Evolutionary conservation across 495 filamentous ascomycete genomes (phyloP), one percentile per base, ranked within the genome.

Genomic region (Penicillium waksmanii): DNA sequence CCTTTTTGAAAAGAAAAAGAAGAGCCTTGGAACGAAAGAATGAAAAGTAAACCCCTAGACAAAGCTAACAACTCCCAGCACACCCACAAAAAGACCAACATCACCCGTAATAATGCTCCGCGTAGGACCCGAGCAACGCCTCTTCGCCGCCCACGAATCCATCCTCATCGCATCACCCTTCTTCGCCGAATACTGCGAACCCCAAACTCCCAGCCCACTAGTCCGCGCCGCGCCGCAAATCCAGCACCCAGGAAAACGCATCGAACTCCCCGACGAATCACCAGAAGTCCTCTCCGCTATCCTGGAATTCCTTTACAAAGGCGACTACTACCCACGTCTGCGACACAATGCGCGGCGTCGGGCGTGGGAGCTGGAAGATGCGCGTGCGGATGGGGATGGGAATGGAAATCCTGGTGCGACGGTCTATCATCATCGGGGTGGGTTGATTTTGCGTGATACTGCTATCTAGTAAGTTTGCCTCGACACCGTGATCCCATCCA

Each of bases 241-340:
- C 52, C 62, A 66, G 6, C 51, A 51, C 3, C 62, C 64, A 40
- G 80, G 80, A 65, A 92, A 90, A 74, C 85, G 86, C 59, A 86
- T 96, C 64, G 77, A 87, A 53, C 86, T 97, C 25, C 90, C 93
- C 5, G 85, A 92, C 55, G 93, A 96, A 73, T 84, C 92, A 65
- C 90, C 93, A 15, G 92, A 96, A 69, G 86, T 95, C 66, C 90
- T 97, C 80, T 95, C 92, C 27, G 92, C 89, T 18, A 80, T 97
- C 17, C 85, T 97, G 51, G 93, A 96, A 70, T 96, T 89, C 66
- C 86, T 96, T 58, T 96, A 97, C 83, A 93, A 93, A 81, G 92
- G 90, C 62, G 93, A 96, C 71, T 97, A 97, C 74, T 93, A 88
- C 57, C 93, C 90, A 1, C 84, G 87, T 17, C 75, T 94, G 19